These are phyloP conservation scores for Whalleya microplaca DNA, from an alignment of 2,329 filamentous ascomycete species.

Conservation along the genomic window DNA sequence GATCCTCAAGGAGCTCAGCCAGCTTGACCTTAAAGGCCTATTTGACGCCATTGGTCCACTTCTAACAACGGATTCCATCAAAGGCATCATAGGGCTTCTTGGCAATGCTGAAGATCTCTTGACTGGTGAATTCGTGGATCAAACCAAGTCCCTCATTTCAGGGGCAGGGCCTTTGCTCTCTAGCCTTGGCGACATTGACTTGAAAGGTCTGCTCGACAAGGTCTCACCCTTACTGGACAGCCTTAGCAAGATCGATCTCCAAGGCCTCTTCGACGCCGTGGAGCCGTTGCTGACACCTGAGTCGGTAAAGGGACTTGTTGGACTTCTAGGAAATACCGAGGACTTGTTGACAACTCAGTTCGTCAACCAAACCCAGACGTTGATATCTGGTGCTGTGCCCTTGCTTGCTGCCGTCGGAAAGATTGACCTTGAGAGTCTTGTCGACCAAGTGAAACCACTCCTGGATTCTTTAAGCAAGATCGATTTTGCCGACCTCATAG, in stretches of 20 bases:
- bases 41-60: constrained; percentile 41
- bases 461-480: constrained; percentile 37
- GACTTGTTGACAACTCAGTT: constrained; percentile 31
- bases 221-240: constrained; percentile 37
- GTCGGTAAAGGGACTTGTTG: constrained; percentile 35
- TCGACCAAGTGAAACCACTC: constrained; percentile 36
- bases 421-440: constrained; percentile 35
- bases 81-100: constrained; percentile 38
- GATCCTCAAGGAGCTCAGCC: constrained; percentile 35
- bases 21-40: constrained; percentile 35
- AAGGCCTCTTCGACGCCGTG: constrained; percentile 38
- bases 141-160: constrained; percentile 35
- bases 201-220: constrained; percentile 39
- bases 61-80: constrained; percentile 38
- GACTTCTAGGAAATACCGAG: constrained; percentile 36
- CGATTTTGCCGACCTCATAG: constrained; percentile 36
- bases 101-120: constrained; percentile 38
- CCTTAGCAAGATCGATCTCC: constrained; percentile 41
- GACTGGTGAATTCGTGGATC: constrained; percentile 33
- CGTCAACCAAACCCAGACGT: constrained; percentile 30
- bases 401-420: constrained; percentile 34
- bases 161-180: constrained; percentile 31
- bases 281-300: constrained; percentile 41
- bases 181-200: constrained; percentile 36
- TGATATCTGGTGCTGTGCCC: constrained; percentile 32